These are phyloP conservation scores for Aspergillus sp. DNA, from an alignment of 2,329 filamentous ascomycete genomes.

Conservation along the genomic window DNA sequence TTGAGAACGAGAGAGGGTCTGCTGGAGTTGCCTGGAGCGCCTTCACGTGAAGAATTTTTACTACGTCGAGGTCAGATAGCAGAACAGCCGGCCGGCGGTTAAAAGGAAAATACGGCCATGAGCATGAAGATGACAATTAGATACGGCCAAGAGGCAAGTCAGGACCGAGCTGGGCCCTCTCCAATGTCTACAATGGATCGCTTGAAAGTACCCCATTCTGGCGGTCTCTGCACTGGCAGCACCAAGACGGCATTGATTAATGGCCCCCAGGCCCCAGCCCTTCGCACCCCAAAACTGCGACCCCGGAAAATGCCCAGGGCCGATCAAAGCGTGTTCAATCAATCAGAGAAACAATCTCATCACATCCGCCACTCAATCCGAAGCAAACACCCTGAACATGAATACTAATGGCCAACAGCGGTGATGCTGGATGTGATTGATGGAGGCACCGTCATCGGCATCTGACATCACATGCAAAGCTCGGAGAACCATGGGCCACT, in stretches of 20 bases:
- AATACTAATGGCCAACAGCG: background rate
- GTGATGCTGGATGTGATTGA: conserved; percentile 1
- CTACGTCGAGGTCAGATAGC: background rate
- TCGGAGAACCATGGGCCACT: background rate
- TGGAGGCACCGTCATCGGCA: background rate
- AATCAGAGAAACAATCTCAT: background rate
- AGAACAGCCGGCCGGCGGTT: conserved; percentile 1
- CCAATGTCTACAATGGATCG: background rate
- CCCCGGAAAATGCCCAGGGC: background rate
- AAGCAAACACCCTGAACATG: background rate
- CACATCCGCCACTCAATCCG: background rate
- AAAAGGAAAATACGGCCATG: background rate
- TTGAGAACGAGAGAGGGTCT: background rate
- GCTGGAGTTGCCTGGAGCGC: background rate
- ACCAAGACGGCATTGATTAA: background rate
- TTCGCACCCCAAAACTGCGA: background rate
- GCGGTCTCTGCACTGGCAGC: background rate
- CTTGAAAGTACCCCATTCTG: background rate
- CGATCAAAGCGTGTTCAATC: background rate
- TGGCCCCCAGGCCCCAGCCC: background rate
- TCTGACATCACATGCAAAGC: conserved; percentile 10
- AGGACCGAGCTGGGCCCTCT: background rate
- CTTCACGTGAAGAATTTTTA: conserved; percentile 17
- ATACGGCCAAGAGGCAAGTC: background rate
- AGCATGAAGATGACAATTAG: background rate